Base-by-base conservation (phyloP, 805 yeast genomes). In the Metschnikowia similis region DNA sequence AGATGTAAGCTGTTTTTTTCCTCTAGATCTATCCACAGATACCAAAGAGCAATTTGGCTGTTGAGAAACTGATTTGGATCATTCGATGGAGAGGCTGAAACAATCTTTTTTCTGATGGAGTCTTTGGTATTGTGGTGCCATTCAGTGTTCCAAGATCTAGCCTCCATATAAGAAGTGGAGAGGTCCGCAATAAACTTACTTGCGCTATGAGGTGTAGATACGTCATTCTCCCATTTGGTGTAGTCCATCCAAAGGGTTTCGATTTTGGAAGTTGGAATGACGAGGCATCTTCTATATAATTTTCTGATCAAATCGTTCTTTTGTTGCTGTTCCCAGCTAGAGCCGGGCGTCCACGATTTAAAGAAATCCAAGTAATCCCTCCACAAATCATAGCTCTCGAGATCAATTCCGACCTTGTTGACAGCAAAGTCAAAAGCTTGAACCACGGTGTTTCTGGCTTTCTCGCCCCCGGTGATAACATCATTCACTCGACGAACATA, bases 381-480 rank as follows among this genome's bases (percentile, higher is more conserved):
- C 96, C 97, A 92, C 38, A 94, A 68, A 2, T 73, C 72, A 31
- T 86, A 84, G 16, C 91, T 79, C 34, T 79, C 74, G 5, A 85
- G 79, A 64, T 94, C 98, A 31, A 81, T 67, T 0, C 97, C 97
- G 45, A 91, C 88, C 52, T 83, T 80, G 29, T 77, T 82, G 16
- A 87, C 71, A 1, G 95, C 96, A 63, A 87, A 81, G 53, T 90
- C 95, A 64, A 84, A 92, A 0, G 97, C 96, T 62, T 83, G 85
- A 14, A 85, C 74, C 11, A 91, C 87, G 1, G 80, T 77, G 9
- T 83, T 77, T 55, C 94, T 72, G 0, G 94, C 91, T 54, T 79
- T 83, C 62, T 86, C 95, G 34, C 94, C 94, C 26, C 92, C 95
- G 4, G 90, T 85, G 47, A 85, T 80, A 21, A 85, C 75, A 57